These are phyloP conservation scores for Petunia hybrid DNA, from an alignment of 305 asterid species.

Conservation along the genomic window DNA sequence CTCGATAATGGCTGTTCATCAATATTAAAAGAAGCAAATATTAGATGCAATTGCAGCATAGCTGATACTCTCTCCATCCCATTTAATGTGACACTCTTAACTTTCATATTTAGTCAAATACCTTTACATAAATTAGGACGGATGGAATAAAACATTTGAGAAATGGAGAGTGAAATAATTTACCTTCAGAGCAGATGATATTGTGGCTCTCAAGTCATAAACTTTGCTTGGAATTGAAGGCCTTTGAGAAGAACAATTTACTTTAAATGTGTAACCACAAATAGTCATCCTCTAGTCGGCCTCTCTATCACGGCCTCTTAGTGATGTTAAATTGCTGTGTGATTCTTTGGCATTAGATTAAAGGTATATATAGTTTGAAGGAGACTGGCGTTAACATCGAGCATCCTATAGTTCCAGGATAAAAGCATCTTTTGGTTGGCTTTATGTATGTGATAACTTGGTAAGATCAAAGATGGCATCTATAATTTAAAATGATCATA, in stretches of 20 bases:
- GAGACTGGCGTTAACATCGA: background rate
- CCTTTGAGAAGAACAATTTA: constrained; percentile 35
- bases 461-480: background rate
- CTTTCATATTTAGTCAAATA: too few relatives aligned
- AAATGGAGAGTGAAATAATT: too few relatives aligned
- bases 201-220: constrained; percentile 25
- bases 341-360: too few relatives aligned
- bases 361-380: constrained; percentile 15
- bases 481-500: background rate
- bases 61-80: too few relatives aligned
- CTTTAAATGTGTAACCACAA: constrained; percentile 25
- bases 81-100: too few relatives aligned
- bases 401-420: background rate
- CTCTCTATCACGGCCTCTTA: background rate
- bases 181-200: constrained; percentile 30
- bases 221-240: constrained; percentile 32
- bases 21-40: background rate
- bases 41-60: too few relatives aligned
- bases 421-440: constrained; percentile 15
- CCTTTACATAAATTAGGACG: too few relatives aligned
- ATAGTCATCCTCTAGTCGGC: background rate
- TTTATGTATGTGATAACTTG: background rate
- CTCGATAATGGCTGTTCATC: constrained; percentile 32
- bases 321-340: background rate
- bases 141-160: background rate